These are phyloP conservation scores for Jacaranda mimosifolia DNA, from an alignment of 257 asterid genomes.

Conservation along the genomic window DNA sequence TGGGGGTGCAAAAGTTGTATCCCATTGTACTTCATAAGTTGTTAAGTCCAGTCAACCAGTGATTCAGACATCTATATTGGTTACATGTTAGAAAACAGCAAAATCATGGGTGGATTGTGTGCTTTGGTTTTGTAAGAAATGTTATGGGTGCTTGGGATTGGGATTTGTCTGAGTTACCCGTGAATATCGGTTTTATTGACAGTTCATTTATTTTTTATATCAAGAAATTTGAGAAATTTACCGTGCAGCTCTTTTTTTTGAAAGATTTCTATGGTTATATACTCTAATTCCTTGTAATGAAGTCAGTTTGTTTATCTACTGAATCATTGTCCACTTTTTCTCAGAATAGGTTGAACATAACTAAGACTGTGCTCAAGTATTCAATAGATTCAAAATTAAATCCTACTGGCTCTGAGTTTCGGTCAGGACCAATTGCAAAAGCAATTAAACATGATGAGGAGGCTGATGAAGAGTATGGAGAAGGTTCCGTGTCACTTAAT, in stretches of 20 bases:
- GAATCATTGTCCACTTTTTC: conserved; percentile 36
- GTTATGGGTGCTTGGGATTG: conserved; percentile 16
- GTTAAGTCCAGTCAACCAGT: conserved; percentile 3
- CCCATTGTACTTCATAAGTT: not conserved
- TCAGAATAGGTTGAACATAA: conserved; percentile 96
- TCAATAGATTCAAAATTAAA: conserved; percentile 79
- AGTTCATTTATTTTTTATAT: not conserved
- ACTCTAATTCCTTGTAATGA: conserved; percentile 9
- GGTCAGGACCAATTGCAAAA: conserved; percentile 59
- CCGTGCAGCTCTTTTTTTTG: conserved; percentile 14
- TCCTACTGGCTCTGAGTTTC: conserved; percentile 85
- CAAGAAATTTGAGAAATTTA: conserved; percentile 2
- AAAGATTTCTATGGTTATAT: conserved; percentile 6
- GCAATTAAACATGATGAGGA: conserved; percentile 83
- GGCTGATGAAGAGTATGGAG: conserved; percentile 78
- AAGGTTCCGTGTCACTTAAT: conserved; percentile 80
- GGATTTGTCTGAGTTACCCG: not conserved
- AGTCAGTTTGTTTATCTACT: conserved; percentile 23
- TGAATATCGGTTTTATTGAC: conserved; percentile 13
- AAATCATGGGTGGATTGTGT: conserved; percentile 6
- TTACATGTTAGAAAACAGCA: conserved; percentile 6
- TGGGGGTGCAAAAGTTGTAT: not conserved
- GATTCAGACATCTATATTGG: conserved; percentile 1
- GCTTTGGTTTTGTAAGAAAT: conserved; percentile 3
- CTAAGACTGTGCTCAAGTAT: conserved; percentile 86